Conservation (phyloP, 1,139 yeast genomes). For the Taphrina pruni region DNA sequence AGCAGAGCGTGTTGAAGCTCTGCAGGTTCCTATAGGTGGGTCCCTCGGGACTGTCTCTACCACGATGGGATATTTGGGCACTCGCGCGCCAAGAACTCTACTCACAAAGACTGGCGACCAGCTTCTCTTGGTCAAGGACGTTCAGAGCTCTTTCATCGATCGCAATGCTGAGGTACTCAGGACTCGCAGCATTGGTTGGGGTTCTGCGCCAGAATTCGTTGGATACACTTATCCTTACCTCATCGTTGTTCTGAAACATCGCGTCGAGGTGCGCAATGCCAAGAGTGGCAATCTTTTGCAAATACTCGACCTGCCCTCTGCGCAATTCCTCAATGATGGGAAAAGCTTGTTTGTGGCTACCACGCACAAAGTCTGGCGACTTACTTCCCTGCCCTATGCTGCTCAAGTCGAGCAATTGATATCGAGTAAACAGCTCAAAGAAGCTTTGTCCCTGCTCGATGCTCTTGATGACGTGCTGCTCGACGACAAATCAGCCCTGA, state of each 20-base stretch:
- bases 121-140: slow-evolving; percentile 49
- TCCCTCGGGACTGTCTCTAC: slow-evolving; percentile 44
- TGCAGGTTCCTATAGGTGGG: slow-evolving; percentile 41
- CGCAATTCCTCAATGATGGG: slow-evolving; percentile 44
- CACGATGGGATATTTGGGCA: slow-evolving; percentile 44
- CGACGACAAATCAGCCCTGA: slow-evolving; percentile 51
- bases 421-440: slow-evolving; percentile 48
- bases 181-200: slow-evolving; percentile 46
- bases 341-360: slow-evolving; percentile 48
- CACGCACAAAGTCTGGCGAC: slow-evolving; percentile 48
- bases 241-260: slow-evolving; percentile 47
- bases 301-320: slow-evolving; percentile 42
- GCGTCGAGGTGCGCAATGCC: slow-evolving; percentile 44
- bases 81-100: slow-evolving; percentile 43
- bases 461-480: slow-evolving; percentile 52
- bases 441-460: slow-evolving; percentile 57
- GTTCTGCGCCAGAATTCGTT: slow-evolving; percentile 48
- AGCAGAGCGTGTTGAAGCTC: slow-evolving; percentile 42
- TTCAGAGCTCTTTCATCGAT: slow-evolving; percentile 46
- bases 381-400: slow-evolving; percentile 49
- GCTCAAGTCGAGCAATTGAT: slow-evolving; percentile 50
- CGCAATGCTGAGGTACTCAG: slow-evolving; percentile 46
- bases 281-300: slow-evolving; percentile 44
- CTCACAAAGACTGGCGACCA: slow-evolving; percentile 45
- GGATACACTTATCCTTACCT: slow-evolving; percentile 52